phyloP scores from a whole-genome alignment of 2,329 filamentous ascomycete species.

The Ophiostoma novo-ulmi region DNA sequence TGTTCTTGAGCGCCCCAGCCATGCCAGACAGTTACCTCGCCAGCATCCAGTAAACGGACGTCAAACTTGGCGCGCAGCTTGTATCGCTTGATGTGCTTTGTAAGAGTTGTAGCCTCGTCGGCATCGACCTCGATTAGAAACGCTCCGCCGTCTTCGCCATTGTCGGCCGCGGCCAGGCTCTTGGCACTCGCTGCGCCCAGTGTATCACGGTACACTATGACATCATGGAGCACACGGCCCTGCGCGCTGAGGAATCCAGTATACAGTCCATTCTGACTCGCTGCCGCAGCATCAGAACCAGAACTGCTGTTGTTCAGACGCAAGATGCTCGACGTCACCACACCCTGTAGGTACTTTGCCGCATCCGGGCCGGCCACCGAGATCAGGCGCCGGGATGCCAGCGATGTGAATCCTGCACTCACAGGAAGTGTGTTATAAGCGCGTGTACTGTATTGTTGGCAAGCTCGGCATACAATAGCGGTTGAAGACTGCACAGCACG shows the following conservation, averaged over 20 bases:
- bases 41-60: conserved; percentile 59
- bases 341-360: conserved; percentile 78
- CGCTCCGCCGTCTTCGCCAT: conserved; percentile 35
- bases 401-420: conserved; percentile 45
- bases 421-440: conserved; percentile 18
- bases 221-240: conserved; percentile 80
- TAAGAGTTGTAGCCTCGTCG: conserved; percentile 54
- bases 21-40: conserved; percentile 65
- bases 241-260: conserved; percentile 79
- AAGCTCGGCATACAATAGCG: not conserved
- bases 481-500: not conserved
- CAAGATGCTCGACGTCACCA: conserved; percentile 69
- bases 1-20: conserved; percentile 56
- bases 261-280: conserved; percentile 56
- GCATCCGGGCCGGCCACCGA: conserved; percentile 74
- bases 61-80: conserved; percentile 77
- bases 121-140: conserved; percentile 83
- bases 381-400: conserved; percentile 74
- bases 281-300: conserved; percentile 28
- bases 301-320: conserved; percentile 31
- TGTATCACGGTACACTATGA: conserved; percentile 72
- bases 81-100: conserved; percentile 74
- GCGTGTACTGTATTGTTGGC: not conserved
- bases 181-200: conserved; percentile 28
- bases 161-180: conserved; percentile 23